These are phyloP conservation scores for Coniferiporia weirii DNA, from an alignment of 1,284 basidiomycete species.

Conservation along the genomic window DNA sequence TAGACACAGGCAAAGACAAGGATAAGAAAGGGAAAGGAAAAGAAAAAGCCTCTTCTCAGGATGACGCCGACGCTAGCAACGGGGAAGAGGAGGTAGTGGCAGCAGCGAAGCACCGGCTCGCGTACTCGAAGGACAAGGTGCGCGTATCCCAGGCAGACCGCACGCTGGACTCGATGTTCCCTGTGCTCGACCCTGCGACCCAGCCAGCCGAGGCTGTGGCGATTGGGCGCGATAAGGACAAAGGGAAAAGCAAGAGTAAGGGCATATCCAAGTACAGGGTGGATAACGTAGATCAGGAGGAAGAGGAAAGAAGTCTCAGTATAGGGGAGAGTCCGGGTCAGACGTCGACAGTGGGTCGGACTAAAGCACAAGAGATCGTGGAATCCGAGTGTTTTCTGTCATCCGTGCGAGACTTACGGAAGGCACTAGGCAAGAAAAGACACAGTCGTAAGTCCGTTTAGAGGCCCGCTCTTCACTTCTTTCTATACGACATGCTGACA, in stretches of 20 bases:
- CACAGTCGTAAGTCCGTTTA: conserved; percentile 57
- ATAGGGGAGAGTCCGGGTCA: not conserved
- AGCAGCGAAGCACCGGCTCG: conserved; percentile 34
- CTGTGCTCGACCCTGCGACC: conserved; percentile 45
- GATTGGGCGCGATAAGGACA: not conserved
- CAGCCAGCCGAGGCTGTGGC: conserved; percentile 26
- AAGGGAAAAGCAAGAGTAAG: not conserved
- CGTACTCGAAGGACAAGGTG: conserved; percentile 84
- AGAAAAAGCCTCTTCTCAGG: conserved; percentile 33
- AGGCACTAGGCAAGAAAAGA: conserved; percentile 51
- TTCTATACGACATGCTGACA: conserved; percentile 2
- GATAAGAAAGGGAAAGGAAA: conserved; percentile 43
- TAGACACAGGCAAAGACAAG: conserved; percentile 29
- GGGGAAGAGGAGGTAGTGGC: conserved; percentile 15
- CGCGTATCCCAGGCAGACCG: conserved; percentile 84
- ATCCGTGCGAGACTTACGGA: conserved; percentile 72
- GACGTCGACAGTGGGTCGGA: not conserved
- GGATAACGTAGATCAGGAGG: not conserved
- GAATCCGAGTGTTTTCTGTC: conserved; percentile 79
- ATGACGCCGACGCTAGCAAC: conserved; percentile 26
- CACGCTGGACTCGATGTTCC: conserved; percentile 92
- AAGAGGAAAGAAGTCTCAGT: not conserved
- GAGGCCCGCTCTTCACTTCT: not conserved
- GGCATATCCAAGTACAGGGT: not conserved
- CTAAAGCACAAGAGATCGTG: conserved; percentile 51